phyloP scores from a whole-genome alignment of 192 early-diverging fungal species.

The Obelidium mucronatum region DNA sequence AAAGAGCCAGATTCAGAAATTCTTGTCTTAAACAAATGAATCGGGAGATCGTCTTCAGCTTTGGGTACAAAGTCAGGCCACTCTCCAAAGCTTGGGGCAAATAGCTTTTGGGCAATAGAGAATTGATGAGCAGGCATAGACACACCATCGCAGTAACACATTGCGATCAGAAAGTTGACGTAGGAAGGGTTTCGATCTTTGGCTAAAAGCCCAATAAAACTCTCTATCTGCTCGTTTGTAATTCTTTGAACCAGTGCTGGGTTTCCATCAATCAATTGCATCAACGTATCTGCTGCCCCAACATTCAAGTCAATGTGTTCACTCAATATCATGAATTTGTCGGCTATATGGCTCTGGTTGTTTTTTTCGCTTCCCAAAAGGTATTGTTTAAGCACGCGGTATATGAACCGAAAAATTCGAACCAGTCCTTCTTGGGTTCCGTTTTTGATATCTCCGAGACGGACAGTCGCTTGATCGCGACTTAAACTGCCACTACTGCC shows the following conservation, averaged over 20 bases:
- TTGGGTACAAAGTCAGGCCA: neutral
- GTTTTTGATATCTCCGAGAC: slow-evolving; percentile 30
- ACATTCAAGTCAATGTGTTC: slow-evolving; percentile 43
- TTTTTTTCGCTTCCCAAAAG: slow-evolving; percentile 40
- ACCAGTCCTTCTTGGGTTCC: slow-evolving; percentile 18
- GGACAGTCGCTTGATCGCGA: neutral
- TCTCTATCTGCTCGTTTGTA: slow-evolving; percentile 28
- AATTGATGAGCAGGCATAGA: slow-evolving; percentile 38
- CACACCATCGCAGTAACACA: slow-evolving; percentile 43
- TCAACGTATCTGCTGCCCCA: slow-evolving; percentile 48
- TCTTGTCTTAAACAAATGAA: slow-evolving; percentile 26
- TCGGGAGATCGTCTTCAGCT: neutral
- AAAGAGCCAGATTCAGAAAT: neutral
- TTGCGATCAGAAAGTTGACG: slow-evolving; percentile 45
- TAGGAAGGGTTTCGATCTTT: slow-evolving; percentile 42
- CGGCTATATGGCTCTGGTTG: slow-evolving; percentile 46
- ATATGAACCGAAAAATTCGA: slow-evolving; percentile 32
- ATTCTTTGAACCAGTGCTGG: slow-evolving; percentile 39
- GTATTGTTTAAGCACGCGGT: slow-evolving; percentile 44
- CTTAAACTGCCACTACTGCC: neutral
- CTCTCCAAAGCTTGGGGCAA: neutral
- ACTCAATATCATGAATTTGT: slow-evolving; percentile 42
- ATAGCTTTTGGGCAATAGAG: slow-evolving; percentile 37
- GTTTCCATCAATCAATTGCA: slow-evolving; percentile 48
- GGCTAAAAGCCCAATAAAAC: slow-evolving; percentile 36